Evolutionary conservation across 441 rosid species (phyloP), one percentile per base, ranked within the genome.

Genomic region (Hura crepitans): DNA sequence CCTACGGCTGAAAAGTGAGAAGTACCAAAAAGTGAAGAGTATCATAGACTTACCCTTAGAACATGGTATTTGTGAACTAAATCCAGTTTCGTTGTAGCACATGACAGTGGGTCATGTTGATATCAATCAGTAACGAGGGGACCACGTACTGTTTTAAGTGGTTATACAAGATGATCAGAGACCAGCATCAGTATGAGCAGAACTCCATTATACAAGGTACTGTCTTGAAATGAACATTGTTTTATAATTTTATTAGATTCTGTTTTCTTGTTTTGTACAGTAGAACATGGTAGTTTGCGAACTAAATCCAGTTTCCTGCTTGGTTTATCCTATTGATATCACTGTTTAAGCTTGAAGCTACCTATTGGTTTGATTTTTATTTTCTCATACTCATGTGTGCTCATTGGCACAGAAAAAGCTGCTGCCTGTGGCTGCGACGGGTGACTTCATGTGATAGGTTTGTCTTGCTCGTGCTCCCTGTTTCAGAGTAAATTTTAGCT

Each of bases 31-130:
- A n/a, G n/a, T n/a, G n/a, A n/a, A n/a, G n/a, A n/a, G n/a, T n/a
- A n/a, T n/a, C n/a, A n/a, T n/a, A n/a, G n/a, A n/a, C n/a, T n/a
- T n/a, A n/a, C n/a, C n/a, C n/a, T n/a, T 35, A 51, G 57, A 53
- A 28, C 57, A 53, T 53, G 57, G 57, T 53, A 53, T 53, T 53
- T 20, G 57, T 53, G 57, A 53, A 27, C 61, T 28, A 56, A 56
- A 51, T 22, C 14, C 28, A 18, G 56, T 58, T 30, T 58, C 42
- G n/a, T n/a, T n/a, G n/a, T n/a, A n/a, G n/a, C n/a, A n/a, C n/a
- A n/a, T n/a, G n/a, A n/a, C n/a, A n/a, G n/a, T n/a, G n/a, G n/a
- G n/a, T n/a, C n/a, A 7, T 50, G 56, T 30, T 50, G 35, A n/a
- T 68, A 42, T 50, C 10, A 71, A 51, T 6, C 17, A 49, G 47